Evolutionary conservation across 352 stramenopile species (phyloP), one percentile per base, ranked within the genome.

Genomic region (Lagenidium sp.): DNA sequence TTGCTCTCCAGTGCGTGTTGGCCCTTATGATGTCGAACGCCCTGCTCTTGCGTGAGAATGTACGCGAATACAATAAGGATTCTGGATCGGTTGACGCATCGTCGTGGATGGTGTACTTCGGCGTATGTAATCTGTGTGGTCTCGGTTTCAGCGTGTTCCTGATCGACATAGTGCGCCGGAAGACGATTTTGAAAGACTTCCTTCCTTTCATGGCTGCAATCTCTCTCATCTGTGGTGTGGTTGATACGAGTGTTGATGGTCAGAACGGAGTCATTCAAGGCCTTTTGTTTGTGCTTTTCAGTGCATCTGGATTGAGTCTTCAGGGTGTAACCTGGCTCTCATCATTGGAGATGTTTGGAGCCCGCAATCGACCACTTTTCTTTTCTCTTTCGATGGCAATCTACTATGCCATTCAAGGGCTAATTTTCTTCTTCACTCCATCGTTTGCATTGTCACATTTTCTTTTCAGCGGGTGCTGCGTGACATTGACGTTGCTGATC

Each of bases 151-250:
- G 78, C 30, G 80, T 81, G 44, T 85, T 90, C 41, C 60, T 86
- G 26, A 68, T 91, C 36, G 81, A 90, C 51, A 86, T 82, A 29
- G 76, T 94, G 41, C 71, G 79, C n/a, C 75, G 81, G 39, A 91
- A 94, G 58, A 94, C 81, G 15, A 84, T 94, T n/a, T 47, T 94
- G 34, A 94, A 94, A 52, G 81, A 94, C 44, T 86, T 91, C 23
- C 41, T 91, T 44, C 78, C 78, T 23, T 85, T 89, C 38, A 58
- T 88, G 19, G 53, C 70, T 20, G 44, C 84, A 16, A 41, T 88
- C 42, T 75, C 63, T 6, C 65, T 89, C 35, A 71, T 77, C 18
- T 77, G 58, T 36, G 77, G 42, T n/a, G 41, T 85, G 26, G 65
- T 84, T 23, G 62, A 67, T 12, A 58, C 57, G 8, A 50, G 71